Conservation (phyloP, 2,329 filamentous ascomycete genomes). For the Sclerotinia nivalis region DNA sequence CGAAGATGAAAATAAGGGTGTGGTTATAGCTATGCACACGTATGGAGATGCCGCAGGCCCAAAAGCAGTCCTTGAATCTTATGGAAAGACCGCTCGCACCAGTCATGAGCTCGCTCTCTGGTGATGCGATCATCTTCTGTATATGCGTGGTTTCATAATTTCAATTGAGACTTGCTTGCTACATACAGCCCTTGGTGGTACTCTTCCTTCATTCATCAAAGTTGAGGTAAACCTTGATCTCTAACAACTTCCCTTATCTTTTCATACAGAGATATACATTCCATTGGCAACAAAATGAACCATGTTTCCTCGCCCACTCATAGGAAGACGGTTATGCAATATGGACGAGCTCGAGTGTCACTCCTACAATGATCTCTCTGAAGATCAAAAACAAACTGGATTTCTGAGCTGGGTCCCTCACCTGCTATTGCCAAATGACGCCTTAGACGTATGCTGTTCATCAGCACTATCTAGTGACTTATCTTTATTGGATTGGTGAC, state of each 20-base stretch:
- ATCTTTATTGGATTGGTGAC: background rate
- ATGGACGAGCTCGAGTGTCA: background rate
- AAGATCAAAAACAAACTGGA: background rate
- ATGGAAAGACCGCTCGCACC: fast-evolving
- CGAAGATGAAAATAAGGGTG: background rate
- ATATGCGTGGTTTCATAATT: background rate
- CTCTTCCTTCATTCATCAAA: background rate
- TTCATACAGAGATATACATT: background rate
- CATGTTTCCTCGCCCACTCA: background rate
- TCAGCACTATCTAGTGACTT: background rate
- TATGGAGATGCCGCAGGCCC: background rate
- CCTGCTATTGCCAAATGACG: background rate
- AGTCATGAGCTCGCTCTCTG: background rate
- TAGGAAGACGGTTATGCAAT: background rate
- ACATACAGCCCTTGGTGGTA: background rate
- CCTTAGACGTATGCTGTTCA: background rate
- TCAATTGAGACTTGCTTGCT: background rate
- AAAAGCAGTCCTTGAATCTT: background rate
- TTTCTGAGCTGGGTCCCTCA: background rate
- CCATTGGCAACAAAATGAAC: background rate
- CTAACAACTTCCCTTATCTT: background rate
- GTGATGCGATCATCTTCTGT: background rate
- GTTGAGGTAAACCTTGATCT: background rate
- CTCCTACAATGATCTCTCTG: constrained; percentile 4
- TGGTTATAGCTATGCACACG: background rate